Percentiles rank a stretch among this genome's conserved stretches.
These are phyloP conservation scores for Apiospora phragmitis DNA, from an alignment of 2,329 filamentous ascomycete genomes.

Conservation along the genomic window DNA sequence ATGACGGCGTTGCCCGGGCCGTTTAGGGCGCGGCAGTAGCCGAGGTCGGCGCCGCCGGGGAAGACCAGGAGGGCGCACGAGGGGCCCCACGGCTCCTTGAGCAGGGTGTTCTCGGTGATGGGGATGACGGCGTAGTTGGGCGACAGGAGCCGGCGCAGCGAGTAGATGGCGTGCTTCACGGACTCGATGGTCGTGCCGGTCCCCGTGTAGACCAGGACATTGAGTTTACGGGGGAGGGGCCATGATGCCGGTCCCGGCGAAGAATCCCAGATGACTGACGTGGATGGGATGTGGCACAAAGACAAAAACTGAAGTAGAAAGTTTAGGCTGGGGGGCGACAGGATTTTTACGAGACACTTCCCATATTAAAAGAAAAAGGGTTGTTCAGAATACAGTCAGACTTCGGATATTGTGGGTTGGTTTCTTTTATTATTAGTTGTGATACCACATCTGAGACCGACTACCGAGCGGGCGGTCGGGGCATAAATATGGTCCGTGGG, in stretches of 20 bases:
- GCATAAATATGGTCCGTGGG: slow-evolving; percentile 3
- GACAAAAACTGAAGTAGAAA: not conserved
- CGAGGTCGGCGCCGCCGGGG: slow-evolving; percentile 90
- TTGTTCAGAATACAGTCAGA: not conserved
- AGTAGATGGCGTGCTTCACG: slow-evolving; percentile 84
- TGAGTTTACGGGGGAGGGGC: slow-evolving; percentile 65
- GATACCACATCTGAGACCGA: slow-evolving; percentile 4
- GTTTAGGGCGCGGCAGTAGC: slow-evolving; percentile 85
- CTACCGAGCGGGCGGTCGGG: slow-evolving; percentile 5
- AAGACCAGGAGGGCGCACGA: slow-evolving; percentile 89
- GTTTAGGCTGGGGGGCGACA: not conserved
- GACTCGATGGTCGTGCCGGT: slow-evolving; percentile 85
- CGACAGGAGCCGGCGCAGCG: slow-evolving; percentile 80
- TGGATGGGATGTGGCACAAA: not conserved
- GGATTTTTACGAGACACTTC: not conserved
- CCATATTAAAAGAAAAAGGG: not conserved
- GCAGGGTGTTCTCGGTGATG: slow-evolving; percentile 72
- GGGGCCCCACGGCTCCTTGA: slow-evolving; percentile 88
- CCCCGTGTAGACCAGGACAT: slow-evolving; percentile 94
- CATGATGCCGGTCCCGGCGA: slow-evolving; percentile 47
- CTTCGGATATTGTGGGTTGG: not conserved
- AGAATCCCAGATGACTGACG: not conserved
- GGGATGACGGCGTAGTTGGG: slow-evolving; percentile 92
- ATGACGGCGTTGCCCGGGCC: slow-evolving; percentile 86
- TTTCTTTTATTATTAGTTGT: not conserved